Percentiles rank a stretch among this genome's conserved stretches.
Conservation (phyloP, 106 monocot species). For the Acorus calamus region DNA sequence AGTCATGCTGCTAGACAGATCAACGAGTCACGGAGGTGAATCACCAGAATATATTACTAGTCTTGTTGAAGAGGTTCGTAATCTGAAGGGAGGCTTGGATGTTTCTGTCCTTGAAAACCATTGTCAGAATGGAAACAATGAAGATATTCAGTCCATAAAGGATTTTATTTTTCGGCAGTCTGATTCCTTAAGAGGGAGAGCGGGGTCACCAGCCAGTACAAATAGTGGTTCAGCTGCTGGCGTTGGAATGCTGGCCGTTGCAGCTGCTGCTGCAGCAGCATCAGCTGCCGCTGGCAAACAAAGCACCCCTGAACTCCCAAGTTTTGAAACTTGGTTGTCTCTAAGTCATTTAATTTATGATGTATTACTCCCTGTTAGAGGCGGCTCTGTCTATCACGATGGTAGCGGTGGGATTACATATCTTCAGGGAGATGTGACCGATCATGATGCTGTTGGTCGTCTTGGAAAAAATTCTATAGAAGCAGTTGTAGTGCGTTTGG, state of each 20-base stretch:
- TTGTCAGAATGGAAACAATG: conserved; percentile 28
- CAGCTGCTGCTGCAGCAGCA: conserved; percentile 81
- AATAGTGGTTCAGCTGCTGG: conserved; percentile 49
- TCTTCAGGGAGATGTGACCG: conserved; percentile 8
- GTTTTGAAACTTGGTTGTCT: conserved; percentile 61
- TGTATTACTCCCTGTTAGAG: conserved; percentile 35
- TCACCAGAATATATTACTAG: conserved; percentile 53
- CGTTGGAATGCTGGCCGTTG: conserved; percentile 81
- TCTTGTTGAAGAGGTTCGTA: conserved; percentile 38
- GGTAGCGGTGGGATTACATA: conserved; percentile 5
- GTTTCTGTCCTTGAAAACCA: conserved; percentile 34
- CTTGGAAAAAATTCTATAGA: conserved; percentile 18
- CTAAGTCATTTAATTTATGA: conserved; percentile 36
- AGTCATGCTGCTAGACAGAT: conserved; percentile 49
- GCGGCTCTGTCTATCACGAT: conserved; percentile 12
- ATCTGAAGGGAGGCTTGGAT: conserved; percentile 31
- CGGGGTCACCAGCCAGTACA: conserved; percentile 36
- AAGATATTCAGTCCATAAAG: conserved; percentile 66
- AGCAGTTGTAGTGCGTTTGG: conserved; percentile 46
- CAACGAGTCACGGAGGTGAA: conserved; percentile 37
- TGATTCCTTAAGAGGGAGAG: conserved; percentile 75
- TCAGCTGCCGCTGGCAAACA: conserved; percentile 62
- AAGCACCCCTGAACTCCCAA: conserved; percentile 58
- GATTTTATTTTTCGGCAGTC: conserved; percentile 79
- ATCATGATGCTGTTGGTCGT: conserved; percentile 10